Conservation (phyloP, 345 rosid species). For the Pelargonium nanum region DNA sequence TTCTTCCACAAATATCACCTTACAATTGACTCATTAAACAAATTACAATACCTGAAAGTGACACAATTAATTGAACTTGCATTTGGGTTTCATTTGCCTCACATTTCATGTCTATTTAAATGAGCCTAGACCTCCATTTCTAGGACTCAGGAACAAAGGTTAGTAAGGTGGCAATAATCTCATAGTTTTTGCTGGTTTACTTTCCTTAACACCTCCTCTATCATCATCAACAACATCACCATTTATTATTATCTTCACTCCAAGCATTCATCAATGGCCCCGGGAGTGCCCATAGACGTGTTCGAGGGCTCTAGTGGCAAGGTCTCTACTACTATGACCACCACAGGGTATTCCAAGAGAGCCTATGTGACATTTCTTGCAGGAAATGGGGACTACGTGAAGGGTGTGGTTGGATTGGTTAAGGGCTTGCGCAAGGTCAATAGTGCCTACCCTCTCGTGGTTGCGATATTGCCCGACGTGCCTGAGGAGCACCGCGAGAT, state of each 20-base stretch:
- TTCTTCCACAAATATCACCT: neutral
- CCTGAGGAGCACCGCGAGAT: constrained; percentile 62
- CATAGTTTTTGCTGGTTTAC: constrained; percentile 17
- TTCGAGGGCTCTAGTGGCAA: constrained; percentile 22
- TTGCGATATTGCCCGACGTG: constrained; percentile 74
- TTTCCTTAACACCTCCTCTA: constrained; percentile 20
- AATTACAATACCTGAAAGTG: neutral
- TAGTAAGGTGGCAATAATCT: constrained; percentile 22
- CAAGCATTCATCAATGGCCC: constrained; percentile 24
- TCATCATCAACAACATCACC: neutral
- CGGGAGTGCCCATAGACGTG: constrained; percentile 24
- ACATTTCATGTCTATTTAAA: constrained; percentile 16
- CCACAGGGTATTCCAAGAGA: constrained; percentile 19
- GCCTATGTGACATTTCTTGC: constrained; percentile 71
- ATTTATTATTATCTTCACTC: neutral
- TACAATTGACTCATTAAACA: neutral
- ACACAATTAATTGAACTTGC: constrained; percentile 4
- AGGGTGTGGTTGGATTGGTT: constrained; percentile 71
- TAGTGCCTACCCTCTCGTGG: constrained; percentile 60
- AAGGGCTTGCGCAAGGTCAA: constrained; percentile 63
- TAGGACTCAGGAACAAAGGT: constrained; percentile 22
- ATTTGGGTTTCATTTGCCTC: constrained; percentile 21
- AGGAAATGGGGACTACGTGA: constrained; percentile 60
- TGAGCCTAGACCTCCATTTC: constrained; percentile 17
- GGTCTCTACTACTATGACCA: constrained; percentile 13